Conservation (phyloP, 1,284 basidiomycete species). For the Fomes fomentarius region DNA sequence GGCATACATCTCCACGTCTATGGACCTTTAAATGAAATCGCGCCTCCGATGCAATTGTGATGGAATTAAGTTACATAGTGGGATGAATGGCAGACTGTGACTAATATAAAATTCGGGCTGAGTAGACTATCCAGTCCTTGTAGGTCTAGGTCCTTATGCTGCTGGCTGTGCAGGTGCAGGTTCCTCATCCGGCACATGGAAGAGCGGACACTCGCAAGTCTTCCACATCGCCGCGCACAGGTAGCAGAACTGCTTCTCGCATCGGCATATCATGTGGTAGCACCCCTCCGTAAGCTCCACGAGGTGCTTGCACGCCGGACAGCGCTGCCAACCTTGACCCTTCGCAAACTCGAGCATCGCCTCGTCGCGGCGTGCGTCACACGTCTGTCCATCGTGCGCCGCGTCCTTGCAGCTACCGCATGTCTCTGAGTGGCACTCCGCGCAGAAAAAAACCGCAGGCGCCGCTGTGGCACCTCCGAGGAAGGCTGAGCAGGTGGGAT, state of each 20-base stretch:
- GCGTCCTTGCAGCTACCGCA: conserved; percentile 23
- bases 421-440: conserved; percentile 7
- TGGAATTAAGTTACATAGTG: no score
- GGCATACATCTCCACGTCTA: no score
- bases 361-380: conserved; percentile 6
- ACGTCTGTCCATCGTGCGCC: conserved; percentile 15
- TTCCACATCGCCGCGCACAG: conserved; percentile 27
- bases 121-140: no score
- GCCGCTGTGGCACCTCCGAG: conserved; percentile 6
- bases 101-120: no score
- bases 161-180: no score
- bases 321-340: conserved; percentile 25
- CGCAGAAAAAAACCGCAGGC: conserved; percentile 2
- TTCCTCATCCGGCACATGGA: background rate
- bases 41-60: no score
- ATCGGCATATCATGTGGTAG: conserved; percentile 27
- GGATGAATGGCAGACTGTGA: no score
- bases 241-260: conserved; percentile 29
- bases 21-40: no score
- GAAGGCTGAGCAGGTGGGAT: conserved; percentile 20
- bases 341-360: conserved; percentile 21
- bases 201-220: conserved; percentile 16
- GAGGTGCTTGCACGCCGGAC: conserved; percentile 24
- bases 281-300: conserved; percentile 27
- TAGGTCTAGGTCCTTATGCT: no score